A percentile compares a stretch with the other conserved stretches of the same genome.
Conservation (phyloP, 768 basidiomycete genomes). For the Lactarius indigo region DNA sequence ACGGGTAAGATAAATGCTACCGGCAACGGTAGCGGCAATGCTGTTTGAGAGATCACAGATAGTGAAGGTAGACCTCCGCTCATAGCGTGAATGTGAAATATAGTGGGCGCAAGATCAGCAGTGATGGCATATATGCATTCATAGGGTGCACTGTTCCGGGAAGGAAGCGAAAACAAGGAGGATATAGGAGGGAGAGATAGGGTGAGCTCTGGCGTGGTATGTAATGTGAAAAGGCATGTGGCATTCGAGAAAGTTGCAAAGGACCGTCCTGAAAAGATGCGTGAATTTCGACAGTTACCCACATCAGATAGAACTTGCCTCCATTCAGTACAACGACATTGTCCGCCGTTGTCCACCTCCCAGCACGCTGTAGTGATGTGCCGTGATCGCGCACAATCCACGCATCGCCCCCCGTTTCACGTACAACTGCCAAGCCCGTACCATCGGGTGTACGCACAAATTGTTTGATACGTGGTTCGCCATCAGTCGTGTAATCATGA, state of each 20-base stretch:
- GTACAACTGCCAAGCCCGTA: conserved; percentile 64
- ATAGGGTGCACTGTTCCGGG: conserved; percentile 33
- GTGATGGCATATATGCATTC: conserved; percentile 69
- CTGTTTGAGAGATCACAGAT: conserved; percentile 44
- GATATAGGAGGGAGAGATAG: conserved; percentile 49
- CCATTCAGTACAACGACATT: conserved; percentile 66
- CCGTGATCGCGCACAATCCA: conserved; percentile 55
- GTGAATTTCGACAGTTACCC: conserved; percentile 10
- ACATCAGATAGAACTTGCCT: conserved; percentile 40
- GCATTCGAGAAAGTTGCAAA: conserved; percentile 57
- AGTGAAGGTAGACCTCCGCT: conserved; percentile 38
- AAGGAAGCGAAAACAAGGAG: conserved; percentile 63
- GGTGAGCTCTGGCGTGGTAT: conserved; percentile 43
- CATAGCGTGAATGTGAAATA: conserved; percentile 52
- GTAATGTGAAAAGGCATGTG: conserved; percentile 49
- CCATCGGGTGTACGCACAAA: conserved; percentile 82
- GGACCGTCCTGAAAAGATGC: conserved; percentile 40
- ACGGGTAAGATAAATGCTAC: conserved; percentile 60
- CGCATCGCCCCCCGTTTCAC: conserved; percentile 57
- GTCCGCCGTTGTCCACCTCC: conserved; percentile 55
- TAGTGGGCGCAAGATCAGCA: conserved; percentile 42
- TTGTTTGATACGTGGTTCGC: conserved; percentile 40
- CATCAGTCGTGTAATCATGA: conserved; percentile 11
- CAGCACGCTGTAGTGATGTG: conserved; percentile 44
- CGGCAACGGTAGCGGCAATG: conserved; percentile 49